Conservation (phyloP, 1,284 basidiomycete species). For the Ceratobasidium sp. region DNA sequence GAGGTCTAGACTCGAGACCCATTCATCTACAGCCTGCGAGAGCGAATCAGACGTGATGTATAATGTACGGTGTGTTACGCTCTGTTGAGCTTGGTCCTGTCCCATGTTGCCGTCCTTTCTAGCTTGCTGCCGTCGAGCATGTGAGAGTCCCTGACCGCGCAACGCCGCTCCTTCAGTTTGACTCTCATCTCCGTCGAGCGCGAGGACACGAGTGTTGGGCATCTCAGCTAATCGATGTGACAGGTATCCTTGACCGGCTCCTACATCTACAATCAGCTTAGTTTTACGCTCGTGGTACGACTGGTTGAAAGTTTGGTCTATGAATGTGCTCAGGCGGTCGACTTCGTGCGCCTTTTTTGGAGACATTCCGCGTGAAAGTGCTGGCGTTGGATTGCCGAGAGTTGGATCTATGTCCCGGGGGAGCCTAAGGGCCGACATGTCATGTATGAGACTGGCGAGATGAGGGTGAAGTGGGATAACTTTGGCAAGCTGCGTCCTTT, state of each 20-base stretch:
- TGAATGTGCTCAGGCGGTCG: conserved; percentile 40
- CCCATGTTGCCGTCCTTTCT: neutral
- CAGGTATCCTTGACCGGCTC: conserved; percentile 46
- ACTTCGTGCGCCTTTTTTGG: conserved; percentile 46
- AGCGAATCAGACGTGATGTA: conserved; percentile 42
- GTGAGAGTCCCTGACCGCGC: conserved; percentile 34
- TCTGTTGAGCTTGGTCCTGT: neutral
- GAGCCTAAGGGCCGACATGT: conserved; percentile 1
- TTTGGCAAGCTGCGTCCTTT: conserved; percentile 10
- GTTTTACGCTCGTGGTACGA: neutral
- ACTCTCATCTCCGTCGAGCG: conserved; percentile 42
- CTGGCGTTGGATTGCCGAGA: neutral
- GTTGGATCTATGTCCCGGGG: conserved; percentile 1
- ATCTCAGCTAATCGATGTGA: conserved; percentile 35
- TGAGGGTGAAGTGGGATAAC: conserved; percentile 4
- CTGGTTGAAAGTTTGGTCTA: conserved; percentile 5
- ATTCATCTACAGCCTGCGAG: conserved; percentile 37
- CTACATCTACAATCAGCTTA: conserved; percentile 43
- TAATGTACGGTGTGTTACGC: conserved; percentile 38
- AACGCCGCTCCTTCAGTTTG: conserved; percentile 43
- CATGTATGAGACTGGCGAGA: neutral
- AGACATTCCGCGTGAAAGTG: conserved; percentile 33
- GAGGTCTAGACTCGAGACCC: conserved; percentile 27
- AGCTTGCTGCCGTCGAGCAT: conserved; percentile 35
- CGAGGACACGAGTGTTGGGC: conserved; percentile 33